Evolutionary conservation across 2,329 filamentous ascomycete species (phyloP), one percentile per base, ranked within the genome.

Genomic region (Botrytis porri): DNA sequence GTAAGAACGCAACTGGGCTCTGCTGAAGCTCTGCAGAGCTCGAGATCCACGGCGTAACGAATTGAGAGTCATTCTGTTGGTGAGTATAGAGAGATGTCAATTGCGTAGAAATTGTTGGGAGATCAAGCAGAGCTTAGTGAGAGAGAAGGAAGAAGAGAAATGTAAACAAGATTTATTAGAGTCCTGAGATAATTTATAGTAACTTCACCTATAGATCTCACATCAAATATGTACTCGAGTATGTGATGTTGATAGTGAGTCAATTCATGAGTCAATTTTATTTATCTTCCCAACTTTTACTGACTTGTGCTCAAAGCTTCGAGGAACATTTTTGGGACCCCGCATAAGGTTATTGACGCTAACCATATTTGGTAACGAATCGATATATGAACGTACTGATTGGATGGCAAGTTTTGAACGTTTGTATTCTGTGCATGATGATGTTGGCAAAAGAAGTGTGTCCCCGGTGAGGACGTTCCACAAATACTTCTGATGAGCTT

Each of bases 1-100:
- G 71, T 79, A 79, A 18, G 70, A 73, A 71, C 77, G 74, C 69
- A 73, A 75, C 74, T 75, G 72, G 63, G 75, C 64, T 73, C 74
- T 76, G 22, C 74, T 71, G 35, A 78, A 69, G 63, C 71, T 75
- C 45, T 75, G 74, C 61, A 80, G 71, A 61, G 77, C 75, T 74
- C 39, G 70, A 57, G 12, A 48, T 69, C 62, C 48, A 60, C 39
- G 43, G 29, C 59, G 59, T 18, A 70, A 48, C 41, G 63, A 48
- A 37, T 60, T 72, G 32, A 59, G 62, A 60, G 70, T 25, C 70
- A 72, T 72, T 66, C 61, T 72, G 70, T 22, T 45, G 48, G 54
- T 72, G 63, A 67, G 51, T 67, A 41, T 48, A 32, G 45, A 25
- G 29, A 67, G 45, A 57, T 41, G 43, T 35, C 59, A 64, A 71